A percentile compares a stretch with the other conserved stretches of the same genome.
Evolutionary conservation across 148 eudicot genomes (phyloP).

Genomic region (Amaranthus palmeri): DNA sequence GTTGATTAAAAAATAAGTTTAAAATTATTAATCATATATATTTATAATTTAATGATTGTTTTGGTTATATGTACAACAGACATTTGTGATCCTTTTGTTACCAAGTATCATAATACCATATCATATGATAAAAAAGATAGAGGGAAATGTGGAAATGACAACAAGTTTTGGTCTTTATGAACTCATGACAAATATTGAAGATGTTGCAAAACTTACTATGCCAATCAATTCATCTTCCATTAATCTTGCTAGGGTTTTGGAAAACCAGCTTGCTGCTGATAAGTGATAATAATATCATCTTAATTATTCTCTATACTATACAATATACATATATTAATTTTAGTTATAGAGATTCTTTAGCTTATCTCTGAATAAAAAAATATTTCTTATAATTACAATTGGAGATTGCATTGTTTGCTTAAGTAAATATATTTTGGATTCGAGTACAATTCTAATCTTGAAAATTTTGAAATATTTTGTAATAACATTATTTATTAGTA

Average conservation of each 20-base stretch:
- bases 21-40: too few relatives aligned
- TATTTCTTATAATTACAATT: too few relatives aligned
- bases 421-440: too few relatives aligned
- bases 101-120: conserved; percentile 41
- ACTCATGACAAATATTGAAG: conserved; percentile 31
- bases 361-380: too few relatives aligned
- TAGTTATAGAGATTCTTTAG: too few relatives aligned
- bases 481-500: too few relatives aligned
- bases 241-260: conserved; percentile 36
- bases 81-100: conserved; percentile 33
- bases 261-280: conserved; percentile 11
- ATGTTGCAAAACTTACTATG: conserved; percentile 26
- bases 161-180: conserved; percentile 21
- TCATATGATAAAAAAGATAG: conserved; percentile 29
- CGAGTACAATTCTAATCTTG: too few relatives aligned
- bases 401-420: too few relatives aligned
- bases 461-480: too few relatives aligned
- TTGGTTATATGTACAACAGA: conserved; percentile 31
- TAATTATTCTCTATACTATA: too few relatives aligned
- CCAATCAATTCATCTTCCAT: conserved; percentile 37
- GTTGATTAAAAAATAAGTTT: too few relatives aligned
- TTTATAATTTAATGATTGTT: neutral
- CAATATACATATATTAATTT: too few relatives aligned
- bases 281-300: neutral
- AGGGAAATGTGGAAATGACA: conserved; percentile 28